Evolutionary conservation across 2,329 filamentous ascomycete genomes (phyloP), one percentile per base, ranked within the genome.

Genomic region (Geosmithia putterillii): DNA sequence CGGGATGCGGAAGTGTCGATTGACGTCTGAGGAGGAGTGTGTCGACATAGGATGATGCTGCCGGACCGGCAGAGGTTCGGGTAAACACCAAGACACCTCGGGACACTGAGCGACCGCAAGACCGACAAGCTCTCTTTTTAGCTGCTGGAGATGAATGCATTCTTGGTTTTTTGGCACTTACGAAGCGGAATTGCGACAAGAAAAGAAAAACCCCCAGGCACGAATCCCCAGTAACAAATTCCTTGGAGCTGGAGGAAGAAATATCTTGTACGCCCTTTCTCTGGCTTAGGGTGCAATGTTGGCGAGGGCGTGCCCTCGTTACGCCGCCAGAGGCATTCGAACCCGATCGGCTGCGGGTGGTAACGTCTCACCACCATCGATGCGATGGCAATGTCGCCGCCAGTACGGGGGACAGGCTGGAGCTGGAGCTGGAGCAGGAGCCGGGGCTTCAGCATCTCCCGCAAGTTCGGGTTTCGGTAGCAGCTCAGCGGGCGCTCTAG

Each of bases 401-500:
- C 28, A 32, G 28, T 46, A 43, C 28, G 41, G 41, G 21, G 40
- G 41, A 20, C 32, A 65, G 52, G 47, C 54, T 14, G 46, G 43
- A 15, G 32, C 60, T 10, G 47, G 54, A 28, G 56, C 55, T 22
- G 46, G 54, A 40, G 23, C 63, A 40, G n/a, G n/a, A n/a, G n/a
- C n/a, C n/a, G n/a, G 23, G 15, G 28, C 28, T 32, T 32, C 28
- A 12, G 10, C 28, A 32, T 32, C 28, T 9, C 45, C 63, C 44
- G 45, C 48, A 7, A 36, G 42, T 28, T 32, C 28, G 10, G 28
- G 28, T 4, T 14, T 14, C 5, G 44, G 52, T 25, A 42, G 46
- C 17, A 50, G 46, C 40, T 41, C 46, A 18, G 56, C 56, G 5
- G 70, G 63, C 21, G 59, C 69, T 52, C 56, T 78, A 45, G 68